phyloP scores from a whole-genome alignment of 768 basidiomycete species.

The Lactifluus subvellereus region DNA sequence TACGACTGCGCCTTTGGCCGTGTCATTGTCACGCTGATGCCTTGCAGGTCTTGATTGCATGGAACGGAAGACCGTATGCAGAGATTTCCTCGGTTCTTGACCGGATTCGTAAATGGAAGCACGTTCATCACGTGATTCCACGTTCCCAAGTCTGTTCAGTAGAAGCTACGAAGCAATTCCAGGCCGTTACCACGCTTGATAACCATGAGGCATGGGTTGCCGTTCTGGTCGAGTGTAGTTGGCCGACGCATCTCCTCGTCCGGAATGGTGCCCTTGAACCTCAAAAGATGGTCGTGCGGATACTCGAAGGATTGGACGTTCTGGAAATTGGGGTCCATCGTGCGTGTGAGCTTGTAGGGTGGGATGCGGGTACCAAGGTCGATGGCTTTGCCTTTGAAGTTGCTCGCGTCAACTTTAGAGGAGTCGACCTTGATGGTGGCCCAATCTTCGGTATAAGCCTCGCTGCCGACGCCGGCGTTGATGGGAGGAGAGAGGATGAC shows the following conservation, averaged over 20 bases:
- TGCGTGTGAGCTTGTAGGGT: background rate
- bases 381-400: background rate
- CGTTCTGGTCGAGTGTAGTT: background rate
- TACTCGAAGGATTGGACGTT: background rate
- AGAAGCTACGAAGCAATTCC: conserved; percentile 50
- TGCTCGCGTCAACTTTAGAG: background rate
- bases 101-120: background rate
- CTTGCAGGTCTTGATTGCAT: conserved; percentile 55
- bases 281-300: background rate
- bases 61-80: conserved; percentile 53
- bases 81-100: background rate
- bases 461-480: too few species aligned
- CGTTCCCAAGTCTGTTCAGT: conserved; percentile 45
- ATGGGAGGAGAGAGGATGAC: too few species aligned
- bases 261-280: background rate
- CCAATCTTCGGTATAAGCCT: too few species aligned
- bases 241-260: background rate
- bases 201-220: background rate
- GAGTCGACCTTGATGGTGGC: background rate
- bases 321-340: background rate
- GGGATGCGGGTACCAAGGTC: background rate
- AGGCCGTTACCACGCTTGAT: background rate
- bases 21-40: background rate
- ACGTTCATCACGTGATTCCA: conserved; percentile 5
- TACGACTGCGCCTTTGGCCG: conserved; percentile 30